phyloP scores from a whole-genome alignment of 2,329 filamentous ascomycete species.

The Cladosporium sp. region DNA sequence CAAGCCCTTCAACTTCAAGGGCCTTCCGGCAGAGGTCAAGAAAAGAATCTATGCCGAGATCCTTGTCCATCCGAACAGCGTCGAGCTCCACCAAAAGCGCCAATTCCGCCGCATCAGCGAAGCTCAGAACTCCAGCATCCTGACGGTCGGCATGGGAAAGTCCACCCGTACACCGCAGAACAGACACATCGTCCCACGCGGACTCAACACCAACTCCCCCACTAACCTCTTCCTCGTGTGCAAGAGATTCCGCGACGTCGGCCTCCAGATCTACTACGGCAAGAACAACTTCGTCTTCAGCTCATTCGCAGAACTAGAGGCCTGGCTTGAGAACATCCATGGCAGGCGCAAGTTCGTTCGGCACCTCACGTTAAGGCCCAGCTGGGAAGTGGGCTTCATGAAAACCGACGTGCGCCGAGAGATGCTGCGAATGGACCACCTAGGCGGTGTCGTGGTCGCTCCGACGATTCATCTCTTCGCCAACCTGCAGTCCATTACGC shows the following conservation, averaged over 20 bases:
- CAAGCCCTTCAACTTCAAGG: too few species aligned
- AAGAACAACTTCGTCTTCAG: conserved; percentile 1
- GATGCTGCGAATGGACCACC: neutral
- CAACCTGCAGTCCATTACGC: neutral
- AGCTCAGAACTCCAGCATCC: neutral
- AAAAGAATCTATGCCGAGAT: neutral
- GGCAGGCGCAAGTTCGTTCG: neutral
- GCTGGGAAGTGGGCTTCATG: neutral
- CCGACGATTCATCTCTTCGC: neutral
- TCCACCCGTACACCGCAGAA: neutral
- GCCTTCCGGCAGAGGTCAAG: too few species aligned
- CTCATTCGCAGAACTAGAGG: neutral
- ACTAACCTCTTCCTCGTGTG: conserved; percentile 5
- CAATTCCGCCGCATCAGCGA: neutral
- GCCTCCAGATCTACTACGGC: neutral
- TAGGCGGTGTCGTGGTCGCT: neutral
- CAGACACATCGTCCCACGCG: neutral
- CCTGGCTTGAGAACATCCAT: neutral
- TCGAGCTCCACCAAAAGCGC: neutral
- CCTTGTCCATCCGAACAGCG: neutral
- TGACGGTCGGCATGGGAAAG: neutral
- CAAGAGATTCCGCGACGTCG: neutral
- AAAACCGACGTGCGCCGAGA: neutral
- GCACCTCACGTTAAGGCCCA: neutral
- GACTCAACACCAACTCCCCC: conserved; percentile 3